A percentile compares a stretch with the other conserved stretches of the same genome.
Evolutionary conservation across 2,329 filamentous ascomycete genomes (phyloP).

Genomic region (Gremmenia infestans): DNA sequence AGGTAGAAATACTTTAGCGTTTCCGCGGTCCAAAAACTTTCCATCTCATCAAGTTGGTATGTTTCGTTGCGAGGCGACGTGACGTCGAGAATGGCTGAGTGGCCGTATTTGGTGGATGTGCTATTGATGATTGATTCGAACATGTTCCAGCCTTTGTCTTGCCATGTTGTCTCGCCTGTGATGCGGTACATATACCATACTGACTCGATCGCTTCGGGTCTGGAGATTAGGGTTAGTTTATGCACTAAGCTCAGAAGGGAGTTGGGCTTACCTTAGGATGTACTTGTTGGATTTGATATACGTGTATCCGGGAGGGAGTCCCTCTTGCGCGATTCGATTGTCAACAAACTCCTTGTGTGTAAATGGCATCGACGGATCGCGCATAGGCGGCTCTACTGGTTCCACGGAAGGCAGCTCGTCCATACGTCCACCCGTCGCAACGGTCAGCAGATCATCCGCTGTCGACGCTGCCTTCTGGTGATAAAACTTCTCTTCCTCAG

Average conservation of each 20-base stretch:
- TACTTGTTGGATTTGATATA: conserved; percentile 45
- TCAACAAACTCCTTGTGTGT: conserved; percentile 52
- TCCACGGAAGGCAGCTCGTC: conserved; percentile 3
- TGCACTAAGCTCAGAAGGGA: conserved; percentile 7
- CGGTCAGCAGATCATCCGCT: not conserved
- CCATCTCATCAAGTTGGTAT: conserved; percentile 60
- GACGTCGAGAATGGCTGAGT: conserved; percentile 67
- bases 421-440: not conserved
- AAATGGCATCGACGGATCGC: conserved; percentile 27
- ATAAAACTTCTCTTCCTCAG: not conserved
- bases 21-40: conserved; percentile 69
- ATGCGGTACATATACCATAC: conserved; percentile 90
- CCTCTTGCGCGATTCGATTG: conserved; percentile 39
- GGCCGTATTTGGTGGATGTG: conserved; percentile 61
- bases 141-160: conserved; percentile 84
- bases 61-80: conserved; percentile 32
- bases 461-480: conserved; percentile 2
- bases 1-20: conserved; percentile 81
- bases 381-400: not conserved
- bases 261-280: conserved; percentile 53
- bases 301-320: conserved; percentile 48
- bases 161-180: conserved; percentile 69
- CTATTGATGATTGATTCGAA: conserved; percentile 65
- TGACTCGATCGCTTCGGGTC: conserved; percentile 81
- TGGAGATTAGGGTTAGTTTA: conserved; percentile 30